These are phyloP conservation scores for Lichtheimia ornata DNA, from an alignment of 371 early-diverging fungal species.

Conservation along the genomic window DNA sequence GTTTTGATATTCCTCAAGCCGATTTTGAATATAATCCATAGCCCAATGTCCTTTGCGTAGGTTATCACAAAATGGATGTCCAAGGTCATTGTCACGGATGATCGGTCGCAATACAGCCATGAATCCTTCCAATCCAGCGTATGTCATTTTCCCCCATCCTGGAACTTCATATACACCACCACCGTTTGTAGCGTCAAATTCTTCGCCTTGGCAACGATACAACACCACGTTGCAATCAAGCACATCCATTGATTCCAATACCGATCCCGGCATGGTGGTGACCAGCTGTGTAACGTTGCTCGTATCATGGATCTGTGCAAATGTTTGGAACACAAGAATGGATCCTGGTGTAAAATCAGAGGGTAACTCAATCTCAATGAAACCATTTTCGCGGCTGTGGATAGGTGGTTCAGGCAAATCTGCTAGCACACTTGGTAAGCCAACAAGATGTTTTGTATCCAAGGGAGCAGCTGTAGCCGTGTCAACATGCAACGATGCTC, in stretches of 20 bases:
- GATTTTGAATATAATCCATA: constrained; percentile 78
- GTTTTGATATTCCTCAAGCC: constrained; percentile 62
- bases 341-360: constrained; percentile 71
- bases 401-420: constrained; percentile 45
- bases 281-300: constrained; percentile 47
- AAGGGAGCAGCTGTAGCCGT: constrained; percentile 14
- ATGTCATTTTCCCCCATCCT: constrained; percentile 75
- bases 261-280: constrained; percentile 39
- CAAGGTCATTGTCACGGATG: constrained; percentile 85
- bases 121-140: constrained; percentile 94
- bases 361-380: constrained; percentile 61
- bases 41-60: constrained; percentile 92
- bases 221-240: constrained; percentile 82
- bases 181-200: constrained; percentile 70
- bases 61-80: constrained; percentile 90
- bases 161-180: constrained; percentile 88
- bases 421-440: constrained; percentile 57
- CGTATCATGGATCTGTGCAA: constrained; percentile 31
- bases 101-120: constrained; percentile 75
- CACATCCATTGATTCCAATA: constrained; percentile 51
- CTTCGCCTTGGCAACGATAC: constrained; percentile 86
- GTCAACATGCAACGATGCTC: constrained; percentile 52
- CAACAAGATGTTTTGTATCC: constrained; percentile 44
- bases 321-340: constrained; percentile 68
- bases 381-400: constrained; percentile 47